Conservation (phyloP, 73 alveolate genomes). For the Breviolum minutum region DNA sequence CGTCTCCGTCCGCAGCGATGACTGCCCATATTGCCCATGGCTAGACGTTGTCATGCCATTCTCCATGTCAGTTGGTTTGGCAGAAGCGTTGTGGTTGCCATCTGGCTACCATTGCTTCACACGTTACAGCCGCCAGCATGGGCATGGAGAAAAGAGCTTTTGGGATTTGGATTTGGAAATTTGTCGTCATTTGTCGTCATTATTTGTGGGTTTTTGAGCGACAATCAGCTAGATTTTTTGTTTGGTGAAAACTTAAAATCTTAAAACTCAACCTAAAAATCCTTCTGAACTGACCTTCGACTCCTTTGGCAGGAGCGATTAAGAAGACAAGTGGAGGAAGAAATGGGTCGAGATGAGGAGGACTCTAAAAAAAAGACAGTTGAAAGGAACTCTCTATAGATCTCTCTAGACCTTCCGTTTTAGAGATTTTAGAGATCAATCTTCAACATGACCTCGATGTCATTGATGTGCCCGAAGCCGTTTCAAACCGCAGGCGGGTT, state of each 20-base stretch:
- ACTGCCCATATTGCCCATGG: not conserved
- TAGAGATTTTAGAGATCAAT: too few relatives aligned
- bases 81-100: conserved; percentile 29
- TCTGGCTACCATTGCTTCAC: conserved; percentile 12
- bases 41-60: not conserved
- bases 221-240: too few relatives aligned
- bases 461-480: too few relatives aligned
- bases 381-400: too few relatives aligned
- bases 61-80: not conserved
- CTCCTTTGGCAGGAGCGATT: conserved; percentile 41
- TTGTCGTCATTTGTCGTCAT: not conserved
- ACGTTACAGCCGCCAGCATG: conserved; percentile 19
- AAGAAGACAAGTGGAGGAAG: conserved; percentile 54
- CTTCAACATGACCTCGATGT: not conserved
- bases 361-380: too few relatives aligned
- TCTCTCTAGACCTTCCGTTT: too few relatives aligned
- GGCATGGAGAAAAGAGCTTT: not conserved
- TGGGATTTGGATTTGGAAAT: not conserved
- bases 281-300: not conserved
- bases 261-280: too few relatives aligned
- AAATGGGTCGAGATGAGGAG: conserved; percentile 24
- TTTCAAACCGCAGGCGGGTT: not conserved
- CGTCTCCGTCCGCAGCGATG: not conserved
- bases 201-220: too few relatives aligned
- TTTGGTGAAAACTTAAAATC: too few relatives aligned